Evolutionary conservation across 2,329 filamentous ascomycete genomes (phyloP), one percentile per base, ranked within the genome.

Genomic region (Botrytis deweyae): DNA sequence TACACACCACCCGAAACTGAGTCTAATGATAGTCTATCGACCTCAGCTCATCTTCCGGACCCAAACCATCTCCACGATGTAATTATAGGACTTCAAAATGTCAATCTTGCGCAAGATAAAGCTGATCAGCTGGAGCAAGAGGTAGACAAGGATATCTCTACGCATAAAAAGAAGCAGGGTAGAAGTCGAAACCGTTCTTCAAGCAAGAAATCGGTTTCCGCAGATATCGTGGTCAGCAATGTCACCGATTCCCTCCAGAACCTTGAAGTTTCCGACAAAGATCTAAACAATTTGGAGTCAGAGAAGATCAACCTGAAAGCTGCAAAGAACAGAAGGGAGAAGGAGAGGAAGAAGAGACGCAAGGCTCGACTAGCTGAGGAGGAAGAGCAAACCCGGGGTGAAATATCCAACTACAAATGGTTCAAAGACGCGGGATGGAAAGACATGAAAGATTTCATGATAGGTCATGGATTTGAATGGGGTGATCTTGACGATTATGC

Each of bases 1-100:
- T 70, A 70, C 38, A 70, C 68, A 25, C 68, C 68, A 44, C 67
- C 42, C 22, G 67, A 70, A 70, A 62, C 52, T 18, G 67, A 62
- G 33, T 55, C 22, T 36, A 55, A 20, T 46, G 46, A 55, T 38
- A 18, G 49, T 42, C 49, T n/a, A n/a, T 68, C 66, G 22, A 42
- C 36, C 49, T 58, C 66, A 42, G 22, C 36, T 52, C n/a, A 58
- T 33, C 18, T 25, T n/a, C n/a, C n/a, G 29, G 66, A 58, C 18
- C 2, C 36, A 58, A 58, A 18, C 29, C 36, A 68, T 18, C n/a
- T 68, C 49, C 40, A 18, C 66, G 49, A 58, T 18, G 18, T 68
- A 4, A 42, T 68, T 14, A n/a, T 25, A 58, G 49, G 25, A 42
- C 25, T 68, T 42, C 66, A 58, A 58, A 42, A 68, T 33, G 25